phyloP scores from a whole-genome alignment of 345 rosid genomes.

The Viola odorata region DNA sequence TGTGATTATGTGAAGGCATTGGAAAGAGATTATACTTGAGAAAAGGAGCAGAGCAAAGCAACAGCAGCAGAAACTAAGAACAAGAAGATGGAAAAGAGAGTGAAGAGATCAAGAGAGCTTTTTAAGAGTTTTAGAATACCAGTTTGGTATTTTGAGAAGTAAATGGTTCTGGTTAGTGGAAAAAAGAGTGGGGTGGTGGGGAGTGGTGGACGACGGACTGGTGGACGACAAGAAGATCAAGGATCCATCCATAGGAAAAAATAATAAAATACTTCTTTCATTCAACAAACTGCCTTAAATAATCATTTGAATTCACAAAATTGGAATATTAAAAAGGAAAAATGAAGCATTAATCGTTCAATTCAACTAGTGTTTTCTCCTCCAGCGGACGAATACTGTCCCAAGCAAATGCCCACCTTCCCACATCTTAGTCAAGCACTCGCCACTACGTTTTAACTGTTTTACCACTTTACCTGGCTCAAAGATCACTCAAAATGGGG shows the following conservation, averaged over 20 bases:
- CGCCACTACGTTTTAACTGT: not conserved
- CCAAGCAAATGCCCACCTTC: not conserved
- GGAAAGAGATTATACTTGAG: no score
- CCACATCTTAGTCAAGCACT: not conserved
- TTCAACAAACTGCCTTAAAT: no score
- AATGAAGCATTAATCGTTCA: not conserved
- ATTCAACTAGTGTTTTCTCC: not conserved
- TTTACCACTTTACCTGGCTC: not conserved
- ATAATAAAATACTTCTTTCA: no score
- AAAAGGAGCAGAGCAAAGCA: no score
- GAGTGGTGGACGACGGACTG: no score
- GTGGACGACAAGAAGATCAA: no score
- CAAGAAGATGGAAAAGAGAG: not conserved
- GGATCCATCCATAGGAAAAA: no score
- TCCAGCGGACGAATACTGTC: not conserved
- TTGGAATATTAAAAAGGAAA: not conserved
- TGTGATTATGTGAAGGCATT: no score
- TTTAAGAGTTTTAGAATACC: no score
- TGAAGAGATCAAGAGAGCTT: no score
- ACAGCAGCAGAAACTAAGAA: not conserved
- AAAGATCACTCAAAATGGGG: slow-evolving; percentile 28
- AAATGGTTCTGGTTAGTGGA: not conserved
- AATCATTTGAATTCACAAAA: not conserved
- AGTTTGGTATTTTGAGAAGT: not conserved
- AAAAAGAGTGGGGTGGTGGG: no score